Evolutionary conservation across 2,329 filamentous ascomycete genomes (phyloP).

Genomic region (Fusarium domesticum): DNA sequence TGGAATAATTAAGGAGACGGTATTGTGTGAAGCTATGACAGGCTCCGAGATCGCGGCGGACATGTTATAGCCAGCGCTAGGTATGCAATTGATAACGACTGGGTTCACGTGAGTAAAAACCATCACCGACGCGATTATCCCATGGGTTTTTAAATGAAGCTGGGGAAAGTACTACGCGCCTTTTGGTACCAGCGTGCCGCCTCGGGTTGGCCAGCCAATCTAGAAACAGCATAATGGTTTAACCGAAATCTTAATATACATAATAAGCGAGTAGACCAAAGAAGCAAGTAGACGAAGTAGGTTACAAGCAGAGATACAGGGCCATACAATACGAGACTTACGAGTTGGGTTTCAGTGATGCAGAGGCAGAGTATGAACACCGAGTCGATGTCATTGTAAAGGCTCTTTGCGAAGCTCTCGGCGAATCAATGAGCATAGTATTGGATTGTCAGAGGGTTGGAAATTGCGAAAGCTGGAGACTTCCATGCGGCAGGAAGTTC

Average conservation of each 20-base stretch:
- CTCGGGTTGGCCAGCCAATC: neutral
- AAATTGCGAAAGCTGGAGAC: no score
- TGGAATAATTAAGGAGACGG: conserved; percentile 5
- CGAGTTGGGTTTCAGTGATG: no score
- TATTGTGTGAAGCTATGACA: neutral
- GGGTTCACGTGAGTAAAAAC: neutral
- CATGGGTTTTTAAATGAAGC: neutral
- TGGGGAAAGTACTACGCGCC: neutral
- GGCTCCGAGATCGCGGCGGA: conserved; percentile 1
- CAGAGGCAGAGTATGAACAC: no score
- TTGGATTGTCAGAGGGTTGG: no score
- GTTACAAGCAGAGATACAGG: no score
- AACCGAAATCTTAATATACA: neutral
- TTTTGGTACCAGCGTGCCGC: neutral
- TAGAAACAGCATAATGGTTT: neutral
- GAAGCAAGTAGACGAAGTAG: no score
- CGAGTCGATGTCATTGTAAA: no score
- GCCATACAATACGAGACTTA: no score
- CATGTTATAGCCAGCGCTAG: neutral
- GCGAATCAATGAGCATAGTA: no score
- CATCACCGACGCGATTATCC: neutral
- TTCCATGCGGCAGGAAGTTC: no score
- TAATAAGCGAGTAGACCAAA: no score
- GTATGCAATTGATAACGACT: neutral
- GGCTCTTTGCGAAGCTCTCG: no score